Base-by-base conservation (phyloP, 345 rosid species). In the Rhizophora mangle region DNA sequence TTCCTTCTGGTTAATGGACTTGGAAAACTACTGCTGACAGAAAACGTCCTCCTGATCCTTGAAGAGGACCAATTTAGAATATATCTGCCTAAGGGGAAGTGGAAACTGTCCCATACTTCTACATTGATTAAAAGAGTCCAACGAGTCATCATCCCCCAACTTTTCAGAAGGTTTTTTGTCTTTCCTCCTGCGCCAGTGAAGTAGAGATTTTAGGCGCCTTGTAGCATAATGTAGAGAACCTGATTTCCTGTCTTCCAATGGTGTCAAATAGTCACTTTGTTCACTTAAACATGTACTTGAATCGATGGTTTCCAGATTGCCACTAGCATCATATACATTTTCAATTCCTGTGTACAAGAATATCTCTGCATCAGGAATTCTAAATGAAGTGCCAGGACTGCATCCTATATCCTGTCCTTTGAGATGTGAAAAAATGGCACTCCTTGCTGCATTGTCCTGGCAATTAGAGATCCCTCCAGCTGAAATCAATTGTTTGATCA, bases 361-460 rank as follows among this genome's bases (percentile, higher is more conserved):
- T 21, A 95, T 92, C 82, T 92, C 99, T 5, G 96, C 87, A 75
- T 95, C 99, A 6, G 97, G 86, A 47, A 95, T 81, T 63, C 86
- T 76, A 65, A 92, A 92, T 34, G 92, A 85, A 43, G 96, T 88
- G 57, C 97, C 99, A 0, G 96, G 99, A 78, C 96, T 92, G 29
- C 69, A 76, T 63, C 87, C 80, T 29, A 87, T 80, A 5, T 88
- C 90, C 22, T 80, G 88, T 68, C 80, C 96, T 76, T 72, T 83
- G 52, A 82, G 72, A 54, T 87, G 88, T 20, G 81, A 83, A 80
- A 72, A 77, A 51, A 84, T 72, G 29, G 73, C 79, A 47, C 63
- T 79, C 70, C 84, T 85, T 19, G 79, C 72, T 31, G 60, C 52
- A 64, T 60, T 69, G 68, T 84, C 84, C 64, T 64, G 79, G 69